Evolutionary conservation across 768 basidiomycete genomes (phyloP), one percentile per base, ranked within the genome.

Genomic region (Suillus plorans): DNA sequence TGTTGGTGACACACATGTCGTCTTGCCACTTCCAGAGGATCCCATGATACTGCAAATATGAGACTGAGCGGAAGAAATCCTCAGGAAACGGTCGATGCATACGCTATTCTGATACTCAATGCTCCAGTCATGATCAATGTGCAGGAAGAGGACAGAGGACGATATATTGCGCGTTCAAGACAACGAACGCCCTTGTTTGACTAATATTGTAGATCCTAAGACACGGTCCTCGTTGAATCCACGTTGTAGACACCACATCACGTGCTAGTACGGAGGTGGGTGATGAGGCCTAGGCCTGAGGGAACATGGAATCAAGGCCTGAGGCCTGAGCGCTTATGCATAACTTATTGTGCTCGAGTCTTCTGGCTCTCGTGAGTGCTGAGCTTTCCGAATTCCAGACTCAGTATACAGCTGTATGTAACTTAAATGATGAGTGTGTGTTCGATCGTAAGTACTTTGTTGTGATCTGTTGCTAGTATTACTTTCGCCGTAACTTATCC

Each of bases 81-180:
- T 20, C 13, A 18, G 13, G 36, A 22, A 34, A 20, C 44, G 5
- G 4, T 13, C 8, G 13, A 41, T 42, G 31, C 76, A 65, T 74
- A 76, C 75, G 75, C 75, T 64, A 77, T 76, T 64, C 72, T 69
- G 58, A 77, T 70, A 18, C 25, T 59, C 41, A 13, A 10, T 59
- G 18, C 6, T 13, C 7, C 25, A 31, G 58, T 20, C 58, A 59
- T 59, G 58, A 13, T 59, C 6, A 31, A 12, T 7, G 10, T 42
- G 28, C 42, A 18, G 8, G 10, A 18, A 41, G 28, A 13, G 41
- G 18, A 59, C 18, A 59, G 10, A 34, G 5, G 16, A 3, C 4
- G 39, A 5, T 5, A 37, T 28, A 10, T 41, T 41, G 18, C 12
- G 41, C 28, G 12, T 28, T 10, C 57, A 25, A 18, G 25, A 42